Evolutionary conservation across 257 asterid genomes (phyloP).

Genomic region (Solanum stenotomum): DNA sequence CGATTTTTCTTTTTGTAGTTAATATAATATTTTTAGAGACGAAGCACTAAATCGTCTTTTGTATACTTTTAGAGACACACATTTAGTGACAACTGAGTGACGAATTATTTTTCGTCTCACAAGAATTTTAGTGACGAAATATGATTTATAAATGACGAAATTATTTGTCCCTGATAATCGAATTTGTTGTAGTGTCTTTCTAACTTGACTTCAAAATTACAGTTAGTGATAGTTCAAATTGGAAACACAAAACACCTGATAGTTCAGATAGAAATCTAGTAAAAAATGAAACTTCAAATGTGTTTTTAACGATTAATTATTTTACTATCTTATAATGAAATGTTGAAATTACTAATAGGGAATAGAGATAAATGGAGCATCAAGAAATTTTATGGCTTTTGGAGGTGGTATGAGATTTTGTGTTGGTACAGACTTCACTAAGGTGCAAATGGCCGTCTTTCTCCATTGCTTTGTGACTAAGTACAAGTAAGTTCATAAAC

Average conservation of each 20-base stretch:
- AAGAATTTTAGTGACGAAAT: too few relatives aligned
- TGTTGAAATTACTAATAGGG: conserved; percentile 25
- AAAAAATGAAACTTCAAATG: not conserved
- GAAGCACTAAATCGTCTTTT: too few relatives aligned
- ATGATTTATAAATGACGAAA: too few relatives aligned
- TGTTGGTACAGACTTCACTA: conserved; percentile 80
- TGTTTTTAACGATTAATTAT: not conserved
- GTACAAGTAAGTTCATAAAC: conserved; percentile 22
- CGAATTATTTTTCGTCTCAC: too few relatives aligned
- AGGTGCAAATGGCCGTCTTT: conserved; percentile 79
- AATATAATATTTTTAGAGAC: too few relatives aligned
- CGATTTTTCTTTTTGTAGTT: too few relatives aligned
- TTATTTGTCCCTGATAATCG: too few relatives aligned
- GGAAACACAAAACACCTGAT: not conserved
- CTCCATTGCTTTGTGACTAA: conserved; percentile 68
- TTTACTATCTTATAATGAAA: not conserved
- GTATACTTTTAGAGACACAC: too few relatives aligned
- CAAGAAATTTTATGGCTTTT: conserved; percentile 86
- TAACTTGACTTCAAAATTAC: not conserved
- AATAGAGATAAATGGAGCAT: conserved; percentile 48
- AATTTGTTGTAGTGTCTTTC: too few relatives aligned
- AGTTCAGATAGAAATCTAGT: rapidly evolving
- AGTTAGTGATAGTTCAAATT: not conserved
- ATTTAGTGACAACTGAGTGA: too few relatives aligned
- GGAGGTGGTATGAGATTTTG: conserved; percentile 94